Conservation (phyloP, 129 eudicot species). For the Escallonia rubra region DNA sequence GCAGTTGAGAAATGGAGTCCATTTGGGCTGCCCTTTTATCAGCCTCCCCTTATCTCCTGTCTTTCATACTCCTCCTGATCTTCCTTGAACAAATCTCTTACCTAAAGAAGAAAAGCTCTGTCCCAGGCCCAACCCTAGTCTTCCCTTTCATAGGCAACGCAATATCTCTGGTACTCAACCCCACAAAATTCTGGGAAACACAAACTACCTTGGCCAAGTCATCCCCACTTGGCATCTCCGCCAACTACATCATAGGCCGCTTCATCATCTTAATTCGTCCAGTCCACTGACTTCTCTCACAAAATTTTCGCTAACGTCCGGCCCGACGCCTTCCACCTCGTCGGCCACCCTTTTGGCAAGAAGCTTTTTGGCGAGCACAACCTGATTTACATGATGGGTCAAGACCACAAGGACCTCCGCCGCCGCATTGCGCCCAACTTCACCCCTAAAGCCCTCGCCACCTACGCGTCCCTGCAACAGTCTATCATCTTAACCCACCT, state of each 20-base stretch:
- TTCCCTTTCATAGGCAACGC: conserved; percentile 83
- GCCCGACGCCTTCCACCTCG: conserved; percentile 73
- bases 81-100: conserved; percentile 54
- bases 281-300: conserved; percentile 59
- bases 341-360: conserved; percentile 88
- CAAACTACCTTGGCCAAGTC: conserved; percentile 56
- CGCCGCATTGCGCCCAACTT: conserved; percentile 89
- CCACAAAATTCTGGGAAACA: conserved; percentile 62
- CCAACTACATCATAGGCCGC: conserved; percentile 71
- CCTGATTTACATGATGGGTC: conserved; percentile 72
- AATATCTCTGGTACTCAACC: conserved; percentile 46
- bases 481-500: conserved; percentile 47
- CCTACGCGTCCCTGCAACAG: conserved; percentile 63
- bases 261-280: conserved; percentile 68
- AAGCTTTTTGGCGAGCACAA: conserved; percentile 87
- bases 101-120: conserved; percentile 46
- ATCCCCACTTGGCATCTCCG: conserved; percentile 59
- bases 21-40: conserved; percentile 13
- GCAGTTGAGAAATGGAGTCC: neutral
- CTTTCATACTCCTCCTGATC: conserved; percentile 27
- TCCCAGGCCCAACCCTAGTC: conserved; percentile 64
- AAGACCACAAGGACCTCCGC: conserved; percentile 80
- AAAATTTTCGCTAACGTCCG: conserved; percentile 75
- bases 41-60: conserved; percentile 32
- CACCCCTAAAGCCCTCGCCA: conserved; percentile 62